A percentile compares a stretch with the other conserved stretches of the same genome.
These are phyloP conservation scores for Globisporangium viniferum DNA, from an alignment of 352 stramenopile genomes.

Conservation along the genomic window DNA sequence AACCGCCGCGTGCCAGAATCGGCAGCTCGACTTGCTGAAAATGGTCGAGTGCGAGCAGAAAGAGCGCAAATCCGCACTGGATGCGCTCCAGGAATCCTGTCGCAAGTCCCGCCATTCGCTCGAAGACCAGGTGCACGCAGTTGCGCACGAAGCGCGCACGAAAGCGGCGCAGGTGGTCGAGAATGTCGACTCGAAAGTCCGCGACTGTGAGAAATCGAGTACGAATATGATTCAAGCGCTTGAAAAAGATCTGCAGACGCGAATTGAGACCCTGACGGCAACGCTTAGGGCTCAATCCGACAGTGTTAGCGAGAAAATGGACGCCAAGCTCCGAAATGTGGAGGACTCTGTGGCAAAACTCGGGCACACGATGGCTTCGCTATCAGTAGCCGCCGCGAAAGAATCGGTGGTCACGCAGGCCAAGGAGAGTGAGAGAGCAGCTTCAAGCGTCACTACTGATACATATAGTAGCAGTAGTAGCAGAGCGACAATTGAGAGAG, in stretches of 20 bases:
- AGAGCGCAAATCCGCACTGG: conserved; percentile 38
- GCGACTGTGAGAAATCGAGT: conserved; percentile 27
- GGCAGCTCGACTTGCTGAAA: conserved; percentile 30
- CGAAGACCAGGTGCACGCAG: conserved; percentile 46
- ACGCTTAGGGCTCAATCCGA: conserved; percentile 11
- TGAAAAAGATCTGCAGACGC: conserved; percentile 16
- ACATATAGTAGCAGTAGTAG: neutral
- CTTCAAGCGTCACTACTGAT: neutral
- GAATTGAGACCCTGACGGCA: conserved; percentile 6
- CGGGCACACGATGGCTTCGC: neutral
- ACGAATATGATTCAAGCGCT: conserved; percentile 11
- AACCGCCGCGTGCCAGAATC: conserved; percentile 25
- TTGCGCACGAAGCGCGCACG: conserved; percentile 35
- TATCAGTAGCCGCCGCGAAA: neutral
- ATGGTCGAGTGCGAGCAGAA: conserved; percentile 44
- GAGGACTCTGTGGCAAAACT: conserved; percentile 9
- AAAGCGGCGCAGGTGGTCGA: conserved; percentile 26
- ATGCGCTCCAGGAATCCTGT: conserved; percentile 37
- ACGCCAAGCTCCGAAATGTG: neutral
- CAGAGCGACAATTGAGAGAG: conserved; percentile 18
- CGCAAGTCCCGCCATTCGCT: conserved; percentile 41
- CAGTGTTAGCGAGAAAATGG: neutral
- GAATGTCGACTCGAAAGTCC: conserved; percentile 33
- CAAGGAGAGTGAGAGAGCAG: neutral
- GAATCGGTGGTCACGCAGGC: neutral